Conservation (phyloP, 2,329 filamentous ascomycete species). For the Raffaelea deltoideospora region DNA sequence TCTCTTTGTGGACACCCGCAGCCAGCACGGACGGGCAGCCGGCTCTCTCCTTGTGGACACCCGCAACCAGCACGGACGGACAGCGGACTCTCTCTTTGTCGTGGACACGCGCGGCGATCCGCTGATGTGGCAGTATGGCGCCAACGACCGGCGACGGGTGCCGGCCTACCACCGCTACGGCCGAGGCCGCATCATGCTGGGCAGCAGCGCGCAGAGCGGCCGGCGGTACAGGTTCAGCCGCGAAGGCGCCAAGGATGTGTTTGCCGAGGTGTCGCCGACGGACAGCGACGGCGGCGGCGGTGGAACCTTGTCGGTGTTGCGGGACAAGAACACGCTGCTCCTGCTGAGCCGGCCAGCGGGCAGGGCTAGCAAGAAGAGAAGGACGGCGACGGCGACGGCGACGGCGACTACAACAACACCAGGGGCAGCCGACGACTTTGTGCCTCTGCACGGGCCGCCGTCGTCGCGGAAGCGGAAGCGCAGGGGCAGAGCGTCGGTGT, state of each 20-base stretch:
- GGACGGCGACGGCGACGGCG: slow-evolving; percentile 14
- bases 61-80: neutral
- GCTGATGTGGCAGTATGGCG: slow-evolving; percentile 60
- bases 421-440: slow-evolving; percentile 25
- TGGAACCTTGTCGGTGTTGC: slow-evolving; percentile 19
- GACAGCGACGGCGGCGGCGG: slow-evolving; percentile 23
- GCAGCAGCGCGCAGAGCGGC: slow-evolving; percentile 28
- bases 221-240: slow-evolving; percentile 50
- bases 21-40: neutral
- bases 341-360: too few species aligned
- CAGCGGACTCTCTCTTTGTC: slow-evolving; percentile 28
- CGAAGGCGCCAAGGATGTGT: slow-evolving; percentile 41
- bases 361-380: too few species aligned
- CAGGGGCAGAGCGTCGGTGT: slow-evolving; percentile 11
- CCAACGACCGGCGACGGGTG: slow-evolving; percentile 54
- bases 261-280: slow-evolving; percentile 31
- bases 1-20: slow-evolving; percentile 28
- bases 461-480: slow-evolving; percentile 27
- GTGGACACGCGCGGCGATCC: slow-evolving; percentile 65
- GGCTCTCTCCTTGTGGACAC: too few species aligned
- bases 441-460: slow-evolving; percentile 24
- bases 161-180: slow-evolving; percentile 58
- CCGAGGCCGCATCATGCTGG: slow-evolving; percentile 56
- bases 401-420: slow-evolving; percentile 11
- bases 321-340: slow-evolving; percentile 27